A percentile compares a stretch with the other conserved stretches of the same genome.
These are phyloP conservation scores for Pichia kudriavzevii DNA, from an alignment of 1,139 yeast species.

Conservation along the genomic window DNA sequence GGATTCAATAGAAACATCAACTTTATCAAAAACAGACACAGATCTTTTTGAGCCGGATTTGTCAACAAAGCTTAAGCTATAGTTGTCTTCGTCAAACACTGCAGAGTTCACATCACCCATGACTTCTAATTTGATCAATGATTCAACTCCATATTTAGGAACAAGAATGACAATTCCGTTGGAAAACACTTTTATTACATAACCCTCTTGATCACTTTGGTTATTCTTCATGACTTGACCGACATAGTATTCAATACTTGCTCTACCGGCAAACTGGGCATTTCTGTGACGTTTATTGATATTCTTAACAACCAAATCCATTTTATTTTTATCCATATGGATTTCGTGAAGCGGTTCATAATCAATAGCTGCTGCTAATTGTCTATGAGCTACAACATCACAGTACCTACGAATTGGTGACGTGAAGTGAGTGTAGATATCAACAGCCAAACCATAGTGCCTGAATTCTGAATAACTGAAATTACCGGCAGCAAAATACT, in stretches of 20 bases:
- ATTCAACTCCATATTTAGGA: constrained; percentile 97
- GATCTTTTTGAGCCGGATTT: constrained; percentile 39
- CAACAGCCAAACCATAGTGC: constrained; percentile 96
- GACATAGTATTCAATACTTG: constrained; percentile 93
- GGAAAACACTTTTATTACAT: constrained; percentile 82
- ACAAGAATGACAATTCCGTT: constrained; percentile 94
- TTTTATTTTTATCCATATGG: constrained; percentile 82
- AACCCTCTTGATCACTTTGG: constrained; percentile 75
- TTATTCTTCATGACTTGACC: constrained; percentile 90
- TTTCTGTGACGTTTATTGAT: constrained; percentile 93
- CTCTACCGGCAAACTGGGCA: constrained; percentile 98
- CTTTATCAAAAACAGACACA: constrained; percentile 78
- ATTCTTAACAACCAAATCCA: constrained; percentile 84
- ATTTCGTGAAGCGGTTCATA: constrained; percentile 76
- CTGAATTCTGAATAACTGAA: constrained; percentile 88
- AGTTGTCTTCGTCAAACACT: constrained; percentile 69
- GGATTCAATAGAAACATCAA: constrained; percentile 73
- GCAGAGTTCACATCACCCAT: constrained; percentile 62
- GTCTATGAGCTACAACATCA: constrained; percentile 96
- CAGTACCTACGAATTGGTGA: constrained; percentile 98
- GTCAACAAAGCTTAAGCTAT: constrained; percentile 50
- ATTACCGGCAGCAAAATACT: constrained; percentile 91
- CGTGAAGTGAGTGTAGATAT: constrained; percentile 96
- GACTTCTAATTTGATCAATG: constrained; percentile 75
- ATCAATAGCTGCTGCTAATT: constrained; percentile 93